Conservation (phyloP, 805 yeast genomes). For the Scheffersomyces spartinae region DNA sequence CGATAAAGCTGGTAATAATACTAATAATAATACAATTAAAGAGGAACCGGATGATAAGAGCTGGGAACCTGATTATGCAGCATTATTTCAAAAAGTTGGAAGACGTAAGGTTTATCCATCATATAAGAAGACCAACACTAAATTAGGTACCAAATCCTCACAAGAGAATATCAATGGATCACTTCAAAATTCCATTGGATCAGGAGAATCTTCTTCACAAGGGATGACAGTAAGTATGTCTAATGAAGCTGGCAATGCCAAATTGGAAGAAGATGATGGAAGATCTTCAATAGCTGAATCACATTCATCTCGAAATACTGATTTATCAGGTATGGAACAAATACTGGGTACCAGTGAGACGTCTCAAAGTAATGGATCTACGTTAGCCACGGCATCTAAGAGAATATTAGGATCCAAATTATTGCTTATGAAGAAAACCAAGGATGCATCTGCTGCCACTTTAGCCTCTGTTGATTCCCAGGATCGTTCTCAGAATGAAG, state of each 20-base stretch:
- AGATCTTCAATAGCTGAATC: too few species aligned
- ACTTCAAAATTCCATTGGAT: too few species aligned
- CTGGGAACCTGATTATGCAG: slow-evolving; percentile 30
- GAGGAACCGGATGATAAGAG: slow-evolving; percentile 4
- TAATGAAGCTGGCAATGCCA: not conserved
- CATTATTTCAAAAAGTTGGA: slow-evolving; percentile 31
- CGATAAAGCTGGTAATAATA: not conserved
- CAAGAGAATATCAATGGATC: too few species aligned
- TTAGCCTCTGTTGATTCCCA: too few species aligned
- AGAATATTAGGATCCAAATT: slow-evolving; percentile 29
- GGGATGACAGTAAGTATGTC: too few species aligned
- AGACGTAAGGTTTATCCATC: slow-evolving; percentile 19
- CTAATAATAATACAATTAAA: not conserved
- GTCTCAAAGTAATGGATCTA: slow-evolving; percentile 2
- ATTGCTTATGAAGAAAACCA: slow-evolving; percentile 16
- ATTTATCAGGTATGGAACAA: too few species aligned
- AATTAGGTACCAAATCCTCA: slow-evolving; percentile 10
- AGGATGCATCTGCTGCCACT: too few species aligned
- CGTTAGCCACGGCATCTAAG: slow-evolving; percentile 23
- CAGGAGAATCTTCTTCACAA: too few species aligned
- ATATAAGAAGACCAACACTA: slow-evolving; percentile 14
- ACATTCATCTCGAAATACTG: too few species aligned
- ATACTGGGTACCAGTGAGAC: not conserved
- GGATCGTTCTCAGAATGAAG: too few species aligned
- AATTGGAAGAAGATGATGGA: too few species aligned